Percentiles rank a stretch among this genome's conserved stretches.
These are phyloP conservation scores for Linaria vulgaris DNA, from an alignment of 257 asterid genomes.

Conservation along the genomic window DNA sequence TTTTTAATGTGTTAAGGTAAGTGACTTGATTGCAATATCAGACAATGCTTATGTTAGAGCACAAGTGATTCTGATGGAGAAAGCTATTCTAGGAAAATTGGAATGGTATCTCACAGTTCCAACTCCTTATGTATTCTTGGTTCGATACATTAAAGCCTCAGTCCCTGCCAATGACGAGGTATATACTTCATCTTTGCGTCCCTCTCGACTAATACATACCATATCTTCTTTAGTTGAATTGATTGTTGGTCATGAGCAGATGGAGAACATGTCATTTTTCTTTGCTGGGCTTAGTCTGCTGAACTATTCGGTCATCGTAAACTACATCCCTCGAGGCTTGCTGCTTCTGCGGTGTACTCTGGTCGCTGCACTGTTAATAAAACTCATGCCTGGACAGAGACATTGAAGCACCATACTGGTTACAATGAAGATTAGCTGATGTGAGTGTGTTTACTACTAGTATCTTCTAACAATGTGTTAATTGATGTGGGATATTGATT, in stretches of 20 bases:
- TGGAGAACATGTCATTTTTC: slow-evolving; percentile 72
- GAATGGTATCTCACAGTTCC: slow-evolving; percentile 68
- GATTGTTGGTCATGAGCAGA: slow-evolving; percentile 38
- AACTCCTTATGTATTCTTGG: slow-evolving; percentile 55
- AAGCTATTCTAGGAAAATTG: slow-evolving; percentile 52
- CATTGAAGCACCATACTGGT: slow-evolving; percentile 73
- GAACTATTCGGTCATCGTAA: slow-evolving; percentile 46
- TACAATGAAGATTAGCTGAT: slow-evolving; percentile 52
- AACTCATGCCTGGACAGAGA: slow-evolving; percentile 65
- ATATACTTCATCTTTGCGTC: neutral
- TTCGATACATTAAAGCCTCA: slow-evolving; percentile 55
- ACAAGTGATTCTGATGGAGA: slow-evolving; percentile 56
- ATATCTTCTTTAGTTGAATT: no score
- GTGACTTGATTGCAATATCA: slow-evolving; percentile 49
- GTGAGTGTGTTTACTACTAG: slow-evolving; percentile 30
- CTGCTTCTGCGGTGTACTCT: slow-evolving; percentile 81
- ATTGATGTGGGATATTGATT: no score
- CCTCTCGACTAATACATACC: neutral
- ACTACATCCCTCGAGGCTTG: slow-evolving; percentile 56
- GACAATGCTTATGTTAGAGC: slow-evolving; percentile 60
- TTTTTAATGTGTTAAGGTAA: slow-evolving; percentile 32
- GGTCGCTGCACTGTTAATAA: slow-evolving; percentile 66
- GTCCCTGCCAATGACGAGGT: slow-evolving; percentile 49
- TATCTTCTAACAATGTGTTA: neutral
- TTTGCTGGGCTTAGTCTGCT: slow-evolving; percentile 68